phyloP scores from a whole-genome alignment of 2,329 filamentous ascomycete species.

The Metarhizium brunneum region DNA sequence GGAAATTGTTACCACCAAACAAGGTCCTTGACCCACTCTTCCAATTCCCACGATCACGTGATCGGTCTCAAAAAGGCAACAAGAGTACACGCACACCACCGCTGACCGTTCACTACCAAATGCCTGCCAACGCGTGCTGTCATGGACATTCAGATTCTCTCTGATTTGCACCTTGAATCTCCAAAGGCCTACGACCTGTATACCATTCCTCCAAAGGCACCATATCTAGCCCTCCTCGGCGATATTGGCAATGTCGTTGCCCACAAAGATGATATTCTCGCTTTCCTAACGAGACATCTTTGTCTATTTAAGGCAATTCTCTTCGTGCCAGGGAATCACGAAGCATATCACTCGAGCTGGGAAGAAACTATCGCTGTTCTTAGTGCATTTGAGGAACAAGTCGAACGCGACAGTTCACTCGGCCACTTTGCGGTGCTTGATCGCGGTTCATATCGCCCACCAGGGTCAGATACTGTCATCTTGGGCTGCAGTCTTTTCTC shows the following conservation, averaged over 20 bases:
- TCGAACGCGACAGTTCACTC: constrained; percentile 13
- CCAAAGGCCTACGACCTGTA: constrained; percentile 40
- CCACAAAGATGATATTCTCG: constrained; percentile 28
- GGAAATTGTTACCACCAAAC: too few relatives aligned
- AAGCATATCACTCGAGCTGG: constrained; percentile 38
- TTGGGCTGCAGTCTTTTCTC: constrained; percentile 39
- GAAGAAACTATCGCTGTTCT: constrained; percentile 18
- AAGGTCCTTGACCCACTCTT: too few relatives aligned
- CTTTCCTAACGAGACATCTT: constrained; percentile 40
- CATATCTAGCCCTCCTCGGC: constrained; percentile 46
- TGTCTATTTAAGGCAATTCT: constrained; percentile 38
- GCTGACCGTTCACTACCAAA: not conserved
- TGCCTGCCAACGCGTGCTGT: not conserved
- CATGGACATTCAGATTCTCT: constrained; percentile 28
- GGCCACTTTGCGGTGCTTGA: constrained; percentile 33
- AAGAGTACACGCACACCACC: not conserved
- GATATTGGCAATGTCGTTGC: constrained; percentile 39
- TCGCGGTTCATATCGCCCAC: constrained; percentile 15
- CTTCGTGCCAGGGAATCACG: constrained; percentile 47
- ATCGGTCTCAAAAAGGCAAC: constrained; percentile 6
- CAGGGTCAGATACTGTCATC: constrained; percentile 17
- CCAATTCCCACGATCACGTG: not conserved
- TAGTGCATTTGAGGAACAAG: constrained; percentile 19
- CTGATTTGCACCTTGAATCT: constrained; percentile 47
- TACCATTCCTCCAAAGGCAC: constrained; percentile 34